Percentiles rank a stretch among this genome's conserved stretches.
These are phyloP conservation scores for Hsuehochloa calcarea DNA, from an alignment of 176 grass and related monocot species.

Conservation along the genomic window DNA sequence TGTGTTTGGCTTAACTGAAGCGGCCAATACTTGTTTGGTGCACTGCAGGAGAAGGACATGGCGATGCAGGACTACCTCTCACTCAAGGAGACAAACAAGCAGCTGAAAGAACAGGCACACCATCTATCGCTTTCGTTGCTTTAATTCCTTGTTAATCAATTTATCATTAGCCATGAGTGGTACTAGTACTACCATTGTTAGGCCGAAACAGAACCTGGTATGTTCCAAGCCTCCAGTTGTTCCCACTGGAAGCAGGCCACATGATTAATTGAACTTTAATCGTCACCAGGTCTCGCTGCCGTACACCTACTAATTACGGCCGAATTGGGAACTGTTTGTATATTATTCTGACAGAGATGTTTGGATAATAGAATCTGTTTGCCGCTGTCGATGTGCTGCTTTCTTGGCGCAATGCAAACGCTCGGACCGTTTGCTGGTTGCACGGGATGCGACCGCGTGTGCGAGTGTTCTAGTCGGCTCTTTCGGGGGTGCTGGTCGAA, in stretches of 20 bases:
- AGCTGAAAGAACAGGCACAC: constrained; percentile 81
- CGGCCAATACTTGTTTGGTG: neutral
- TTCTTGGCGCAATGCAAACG: constrained; percentile 11
- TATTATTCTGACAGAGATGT: constrained; percentile 15
- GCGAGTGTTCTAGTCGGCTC: neutral
- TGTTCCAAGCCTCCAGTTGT: constrained; percentile 42
- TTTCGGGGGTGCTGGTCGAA: neutral
- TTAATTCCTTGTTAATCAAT: neutral
- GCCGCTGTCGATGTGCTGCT: neutral
- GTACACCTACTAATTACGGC: constrained; percentile 16
- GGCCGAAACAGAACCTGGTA: constrained; percentile 23
- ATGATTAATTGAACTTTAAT: neutral
- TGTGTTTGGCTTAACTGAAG: neutral
- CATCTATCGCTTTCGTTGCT: constrained; percentile 16
- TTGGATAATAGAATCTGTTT: neutral
- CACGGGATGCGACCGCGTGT: neutral
- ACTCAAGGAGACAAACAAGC: constrained; percentile 70
- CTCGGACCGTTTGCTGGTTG: neutral
- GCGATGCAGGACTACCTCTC: constrained; percentile 66
- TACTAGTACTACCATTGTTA: constrained; percentile 8
- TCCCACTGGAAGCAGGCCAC: neutral
- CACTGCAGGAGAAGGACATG: constrained; percentile 79
- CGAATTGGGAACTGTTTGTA: neutral
- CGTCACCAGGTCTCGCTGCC: neutral
- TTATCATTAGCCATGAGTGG: neutral